Percentiles rank a stretch among this genome's conserved stretches.
phyloP scores from a whole-genome alignment of 345 rosid genomes.

The Salix viminalis region DNA sequence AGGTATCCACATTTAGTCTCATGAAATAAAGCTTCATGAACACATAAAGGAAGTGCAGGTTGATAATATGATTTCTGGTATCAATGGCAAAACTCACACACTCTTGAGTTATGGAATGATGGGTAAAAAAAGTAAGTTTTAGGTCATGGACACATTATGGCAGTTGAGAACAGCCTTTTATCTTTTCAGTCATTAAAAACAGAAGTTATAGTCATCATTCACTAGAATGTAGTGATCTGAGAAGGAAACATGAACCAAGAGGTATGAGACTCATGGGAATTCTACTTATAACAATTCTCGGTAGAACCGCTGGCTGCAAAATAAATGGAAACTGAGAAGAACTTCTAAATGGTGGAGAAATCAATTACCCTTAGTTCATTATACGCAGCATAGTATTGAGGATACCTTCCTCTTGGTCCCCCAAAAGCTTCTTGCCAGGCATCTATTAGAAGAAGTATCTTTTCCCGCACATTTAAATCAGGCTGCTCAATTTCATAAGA shows the following conservation, averaged over 20 bases:
- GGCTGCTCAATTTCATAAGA: conserved; percentile 53
- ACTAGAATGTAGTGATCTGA: neutral
- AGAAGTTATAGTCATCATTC: neutral
- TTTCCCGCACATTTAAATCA: conserved; percentile 85
- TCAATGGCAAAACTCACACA: neutral
- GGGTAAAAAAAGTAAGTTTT: neutral
- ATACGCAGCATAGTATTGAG: conserved; percentile 81
- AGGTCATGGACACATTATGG: neutral
- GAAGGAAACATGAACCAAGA: neutral
- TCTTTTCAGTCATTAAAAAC: neutral
- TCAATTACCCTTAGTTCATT: conserved; percentile 75
- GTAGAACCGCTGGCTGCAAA: neutral
- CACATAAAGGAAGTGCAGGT: neutral
- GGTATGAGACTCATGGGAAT: neutral
- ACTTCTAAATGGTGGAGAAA: neutral
- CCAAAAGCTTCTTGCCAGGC: conserved; percentile 85
- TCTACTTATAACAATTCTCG: neutral
- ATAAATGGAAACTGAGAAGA: neutral
- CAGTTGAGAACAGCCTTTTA: neutral
- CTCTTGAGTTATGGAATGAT: neutral
- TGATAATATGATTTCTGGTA: neutral
- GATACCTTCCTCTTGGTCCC: conserved; percentile 73
- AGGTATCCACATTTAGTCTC: conserved; percentile 16
- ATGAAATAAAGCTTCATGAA: neutral
- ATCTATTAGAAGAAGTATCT: conserved; percentile 65